Evolutionary conservation across 371 early-diverging fungal genomes (phyloP).

Genomic region (Mucor velutinosus): DNA sequence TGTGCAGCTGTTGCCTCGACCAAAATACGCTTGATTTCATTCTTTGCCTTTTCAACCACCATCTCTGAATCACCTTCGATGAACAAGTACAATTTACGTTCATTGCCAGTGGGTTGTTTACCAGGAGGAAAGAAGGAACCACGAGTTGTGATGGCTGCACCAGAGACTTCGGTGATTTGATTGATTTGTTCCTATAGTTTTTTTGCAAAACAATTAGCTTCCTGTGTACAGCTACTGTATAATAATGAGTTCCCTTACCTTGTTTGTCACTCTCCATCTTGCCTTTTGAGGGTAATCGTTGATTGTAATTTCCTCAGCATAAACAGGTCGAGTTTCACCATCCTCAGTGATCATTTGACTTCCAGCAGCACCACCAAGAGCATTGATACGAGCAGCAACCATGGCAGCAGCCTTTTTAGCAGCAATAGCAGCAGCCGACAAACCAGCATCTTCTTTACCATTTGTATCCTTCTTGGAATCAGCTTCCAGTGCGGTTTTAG

Average conservation of each 20-base stretch:
- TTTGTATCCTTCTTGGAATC: conserved; percentile 38
- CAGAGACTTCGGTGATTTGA: conserved; percentile 88
- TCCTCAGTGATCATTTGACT: conserved; percentile 27
- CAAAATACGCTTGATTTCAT: conserved; percentile 89
- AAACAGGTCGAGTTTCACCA: conserved; percentile 45
- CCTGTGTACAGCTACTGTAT: too few relatives aligned
- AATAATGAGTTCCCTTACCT: conserved; percentile 49
- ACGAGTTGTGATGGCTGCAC: conserved; percentile 93
- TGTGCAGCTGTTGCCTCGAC: conserved; percentile 81
- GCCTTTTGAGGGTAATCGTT: conserved; percentile 98
- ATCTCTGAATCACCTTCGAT: conserved; percentile 93
- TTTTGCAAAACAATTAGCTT: background rate
- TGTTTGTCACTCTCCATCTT: conserved; percentile 95
- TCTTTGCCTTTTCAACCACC: conserved; percentile 89
- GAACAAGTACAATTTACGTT: conserved; percentile 92
- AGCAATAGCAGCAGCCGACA: conserved; percentile 55
- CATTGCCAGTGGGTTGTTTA: conserved; percentile 71
- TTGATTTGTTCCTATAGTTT: conserved; percentile 77
- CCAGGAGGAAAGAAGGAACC: conserved; percentile 89
- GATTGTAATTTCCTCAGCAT: conserved; percentile 89
- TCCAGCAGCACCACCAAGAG: conserved; percentile 34
- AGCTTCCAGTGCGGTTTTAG: conserved; percentile 42
- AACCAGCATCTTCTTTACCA: conserved; percentile 33
- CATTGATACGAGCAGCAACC: conserved; percentile 50
- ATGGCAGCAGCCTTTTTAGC: conserved; percentile 52